Base-by-base conservation (phyloP, 768 basidiomycete genomes). In the Boletus reticuloceps region DNA sequence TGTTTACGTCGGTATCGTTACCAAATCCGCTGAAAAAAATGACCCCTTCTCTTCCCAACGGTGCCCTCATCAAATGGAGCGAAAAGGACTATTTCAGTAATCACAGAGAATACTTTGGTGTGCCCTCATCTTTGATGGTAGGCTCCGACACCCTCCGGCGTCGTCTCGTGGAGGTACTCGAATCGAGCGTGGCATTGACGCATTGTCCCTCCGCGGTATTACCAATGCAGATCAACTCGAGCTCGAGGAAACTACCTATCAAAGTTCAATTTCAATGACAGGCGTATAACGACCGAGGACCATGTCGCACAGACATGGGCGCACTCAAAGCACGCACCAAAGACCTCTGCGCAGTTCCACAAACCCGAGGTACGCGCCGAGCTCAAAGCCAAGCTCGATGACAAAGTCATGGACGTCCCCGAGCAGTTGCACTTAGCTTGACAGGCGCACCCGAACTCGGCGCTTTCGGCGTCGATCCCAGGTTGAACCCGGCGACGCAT, bases 251-350 rank as follows among this genome's bases (percentile, higher is more conserved):
- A 86, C 97, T 3, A 88, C 86, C 12, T 99, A 99, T 70, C 97
- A 99, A 99, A 74, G 97, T 99, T 2, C 89, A 95, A 70, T 25
- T 93, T 92, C 75, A 99, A 99, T 67, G 97, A 98, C 73, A 86
- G 93, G 20, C 83, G 92, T 25, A 91, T 98, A 56, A 89, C 91
- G 1, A 87, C 97, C 13, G 97, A 99, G 71, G 94, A 92, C 2
- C 98, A 99, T 69, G 92, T 99, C 46, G 95, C 97, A 8, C 97
- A 98, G 74, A 94, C 95, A 87, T 98, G 73, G 97, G 98, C 66
- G 78, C 82, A 6, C 83, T 99, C 58, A 99, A 99, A 74, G 80
- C 81, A 0, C 84, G 88, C 42, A 96, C 98, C 80, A 91, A 88
- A 65, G 86, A 91, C 37, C 88, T 86, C 64, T 91, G 22, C 22